Evolutionary conservation across 2,329 filamentous ascomycete species (phyloP), one percentile per base, ranked within the genome.

Genomic region (Calonectria honghensis): DNA sequence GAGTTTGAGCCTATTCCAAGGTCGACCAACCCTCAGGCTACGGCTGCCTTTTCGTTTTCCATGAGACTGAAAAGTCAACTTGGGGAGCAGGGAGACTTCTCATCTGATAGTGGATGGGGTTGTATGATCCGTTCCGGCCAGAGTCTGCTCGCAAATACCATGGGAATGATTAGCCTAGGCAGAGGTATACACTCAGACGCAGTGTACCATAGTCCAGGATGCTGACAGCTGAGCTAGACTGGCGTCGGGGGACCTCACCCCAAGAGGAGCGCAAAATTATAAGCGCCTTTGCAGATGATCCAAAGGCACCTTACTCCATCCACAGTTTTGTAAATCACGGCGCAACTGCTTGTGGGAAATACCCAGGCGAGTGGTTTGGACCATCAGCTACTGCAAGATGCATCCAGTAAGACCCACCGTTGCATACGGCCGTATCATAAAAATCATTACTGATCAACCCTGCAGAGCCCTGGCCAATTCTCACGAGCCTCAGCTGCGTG

Each of bases 91-190:
- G 89, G 90, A 32, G 96, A 95, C 6, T 99, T 98, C 85, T 94
- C 95, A 14, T 96, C 95, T 2, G 97, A 99, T 84, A 96, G 95
- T 13, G 97, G 97, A 67, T 99, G 97, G 96, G 97, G 97, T 0
- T 99, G 97, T 83, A 99, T 99, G 97, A 98, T 99, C 80, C 90
- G 97, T 74, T 98, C 96, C 7, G 97, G 97, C 4, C 97, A 99
- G 87, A 96, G 95, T 81, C 89, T 99, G 32, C 88, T 99, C 52
- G 96, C 96, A 57, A 99, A 98, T 85, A 90, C 96, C 1, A 88
- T 98, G 80, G 86, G 92, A 24, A 90, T 94, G 70, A 87, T 96
- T 63, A 89, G 90, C 50, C 87, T 98, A 29, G 96, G 97, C 27
- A 92, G 97, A 90, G 94, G 95, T 96, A 89, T 76, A 85, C 75